A percentile compares a stretch with the other conserved stretches of the same genome.
Conservation (phyloP, 176 grass and related monocot species). For the Juncus inflexus region DNA sequence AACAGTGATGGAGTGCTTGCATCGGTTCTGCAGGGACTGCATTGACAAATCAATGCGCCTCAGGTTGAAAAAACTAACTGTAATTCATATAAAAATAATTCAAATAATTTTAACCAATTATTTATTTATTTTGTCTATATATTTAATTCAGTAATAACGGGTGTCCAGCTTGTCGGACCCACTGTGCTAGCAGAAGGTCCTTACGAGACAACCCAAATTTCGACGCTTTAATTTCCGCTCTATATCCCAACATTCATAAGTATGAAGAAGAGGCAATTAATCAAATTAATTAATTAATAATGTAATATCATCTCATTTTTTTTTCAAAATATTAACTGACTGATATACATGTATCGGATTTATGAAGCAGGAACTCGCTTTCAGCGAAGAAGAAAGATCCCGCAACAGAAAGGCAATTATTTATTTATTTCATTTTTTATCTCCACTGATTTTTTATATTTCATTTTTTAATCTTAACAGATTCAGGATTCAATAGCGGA, state of each 20-base stretch:
- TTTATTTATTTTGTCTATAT: conserved; percentile 28
- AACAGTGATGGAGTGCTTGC: conserved; percentile 80
- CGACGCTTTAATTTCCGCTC: conserved; percentile 68
- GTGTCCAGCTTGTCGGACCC: conserved; percentile 78
- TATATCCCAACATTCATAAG: conserved; percentile 86
- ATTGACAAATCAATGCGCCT: conserved; percentile 86
- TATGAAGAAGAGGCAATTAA: conserved; percentile 86
- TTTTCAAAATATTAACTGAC: conserved; percentile 30
- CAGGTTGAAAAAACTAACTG: conserved; percentile 39
- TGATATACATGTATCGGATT: too few species aligned
- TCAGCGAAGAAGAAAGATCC: conserved; percentile 61
- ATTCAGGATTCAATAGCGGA: conserved; percentile 82
- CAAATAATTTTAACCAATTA: not conserved
- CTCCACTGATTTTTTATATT: conserved; percentile 18
- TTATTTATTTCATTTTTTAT: conserved; percentile 6
- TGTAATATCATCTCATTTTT: conserved; percentile 15
- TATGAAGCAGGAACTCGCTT: conserved; percentile 69
- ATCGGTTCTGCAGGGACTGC: conserved; percentile 75
- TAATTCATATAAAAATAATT: too few species aligned
- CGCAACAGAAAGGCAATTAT: conserved; percentile 66
- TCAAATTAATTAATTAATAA: too few species aligned
- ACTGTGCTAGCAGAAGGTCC: conserved; percentile 86
- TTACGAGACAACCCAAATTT: conserved; percentile 89
- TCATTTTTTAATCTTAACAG: conserved; percentile 41
- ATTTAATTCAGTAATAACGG: conserved; percentile 88